A percentile compares a stretch with the other conserved stretches of the same genome.
These are phyloP conservation scores for Aspergillus niger DNA, from an alignment of 2,329 filamentous ascomycete genomes.

Conservation along the genomic window DNA sequence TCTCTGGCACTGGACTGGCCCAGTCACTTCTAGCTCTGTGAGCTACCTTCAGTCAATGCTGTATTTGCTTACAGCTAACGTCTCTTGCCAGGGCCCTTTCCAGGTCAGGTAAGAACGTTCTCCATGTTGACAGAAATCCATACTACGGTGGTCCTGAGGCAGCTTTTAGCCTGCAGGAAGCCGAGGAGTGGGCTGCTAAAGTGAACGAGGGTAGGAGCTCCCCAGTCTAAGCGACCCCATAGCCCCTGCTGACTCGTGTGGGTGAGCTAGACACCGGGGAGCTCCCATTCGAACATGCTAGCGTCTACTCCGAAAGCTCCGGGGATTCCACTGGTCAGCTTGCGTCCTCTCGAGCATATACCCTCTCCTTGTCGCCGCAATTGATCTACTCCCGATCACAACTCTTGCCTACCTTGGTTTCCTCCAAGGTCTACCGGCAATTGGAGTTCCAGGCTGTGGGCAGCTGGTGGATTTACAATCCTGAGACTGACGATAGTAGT, in stretches of 20 bases:
- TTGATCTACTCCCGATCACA: conserved; percentile 81
- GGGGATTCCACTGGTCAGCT: conserved; percentile 26
- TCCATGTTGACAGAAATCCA: conserved; percentile 83
- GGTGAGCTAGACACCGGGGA: conserved; percentile 35
- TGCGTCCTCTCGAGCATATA: conserved; percentile 71
- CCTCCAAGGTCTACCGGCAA: conserved; percentile 83
- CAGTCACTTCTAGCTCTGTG: conserved; percentile 80
- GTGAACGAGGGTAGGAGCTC: conserved; percentile 41
- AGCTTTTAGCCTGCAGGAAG: conserved; percentile 80
- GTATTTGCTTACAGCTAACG: conserved; percentile 54
- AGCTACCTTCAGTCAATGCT: conserved; percentile 30
- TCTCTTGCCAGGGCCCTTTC: conserved; percentile 76
- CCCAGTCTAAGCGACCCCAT: neutral
- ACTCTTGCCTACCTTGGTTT: conserved; percentile 78
- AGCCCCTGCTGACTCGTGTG: conserved; percentile 25
- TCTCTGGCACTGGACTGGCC: conserved; percentile 74
- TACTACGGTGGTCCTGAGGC: conserved; percentile 89
- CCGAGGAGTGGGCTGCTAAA: conserved; percentile 69
- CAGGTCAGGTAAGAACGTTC: conserved; percentile 83
- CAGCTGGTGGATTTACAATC: conserved; percentile 77
- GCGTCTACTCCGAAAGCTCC: conserved; percentile 28
- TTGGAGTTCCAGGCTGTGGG: conserved; percentile 93
- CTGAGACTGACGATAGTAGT: conserved; percentile 10
- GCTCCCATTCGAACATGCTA: conserved; percentile 44
- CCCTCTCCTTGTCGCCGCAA: conserved; percentile 79